phyloP scores from a whole-genome alignment of 2,329 filamentous ascomycete species.

The Taxawa tesnikishii region DNA sequence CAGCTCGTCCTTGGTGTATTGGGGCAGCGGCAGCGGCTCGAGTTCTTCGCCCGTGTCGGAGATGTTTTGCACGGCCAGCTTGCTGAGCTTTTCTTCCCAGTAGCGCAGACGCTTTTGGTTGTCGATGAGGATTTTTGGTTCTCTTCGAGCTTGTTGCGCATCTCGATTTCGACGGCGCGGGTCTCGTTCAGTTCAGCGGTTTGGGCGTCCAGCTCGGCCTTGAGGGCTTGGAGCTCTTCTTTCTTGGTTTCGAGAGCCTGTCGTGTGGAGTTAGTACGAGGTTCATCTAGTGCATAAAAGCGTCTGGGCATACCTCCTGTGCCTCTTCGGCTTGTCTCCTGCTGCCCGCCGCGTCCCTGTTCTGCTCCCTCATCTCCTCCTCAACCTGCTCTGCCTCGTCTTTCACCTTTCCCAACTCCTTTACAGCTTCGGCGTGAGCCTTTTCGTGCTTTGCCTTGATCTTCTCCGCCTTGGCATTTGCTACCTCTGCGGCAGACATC shows the following conservation, averaged over 20 bases:
- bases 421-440: constrained; percentile 62
- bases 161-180: constrained; percentile 84
- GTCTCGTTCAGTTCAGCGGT: constrained; percentile 77
- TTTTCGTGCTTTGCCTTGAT: constrained; percentile 78
- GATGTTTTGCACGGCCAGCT: constrained; percentile 72
- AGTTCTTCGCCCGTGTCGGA: constrained; percentile 43
- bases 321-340: constrained; percentile 68
- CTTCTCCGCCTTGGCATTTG: constrained; percentile 88
- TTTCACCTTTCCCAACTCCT: constrained; percentile 61
- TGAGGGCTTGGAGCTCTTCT: constrained; percentile 65
- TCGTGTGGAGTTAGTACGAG: constrained; percentile 5
- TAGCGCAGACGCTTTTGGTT: constrained; percentile 74
- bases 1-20: constrained; percentile 62
- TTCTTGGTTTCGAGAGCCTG: constrained; percentile 65
- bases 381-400: constrained; percentile 68
- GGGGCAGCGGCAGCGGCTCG: constrained; percentile 52
- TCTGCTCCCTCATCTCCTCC: constrained; percentile 66
- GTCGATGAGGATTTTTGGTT: constrained; percentile 74
- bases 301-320: constrained; percentile 51
- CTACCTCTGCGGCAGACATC: constrained; percentile 74
- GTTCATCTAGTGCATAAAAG: background rate
- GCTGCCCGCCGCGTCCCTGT: constrained; percentile 60
- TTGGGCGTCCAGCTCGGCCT: constrained; percentile 78
- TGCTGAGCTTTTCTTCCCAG: constrained; percentile 82
- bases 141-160: constrained; percentile 95